Evolutionary conservation across 306 rosid genomes (phyloP), one percentile per base, ranked within the genome.

Genomic region (Luffa acutangula): DNA sequence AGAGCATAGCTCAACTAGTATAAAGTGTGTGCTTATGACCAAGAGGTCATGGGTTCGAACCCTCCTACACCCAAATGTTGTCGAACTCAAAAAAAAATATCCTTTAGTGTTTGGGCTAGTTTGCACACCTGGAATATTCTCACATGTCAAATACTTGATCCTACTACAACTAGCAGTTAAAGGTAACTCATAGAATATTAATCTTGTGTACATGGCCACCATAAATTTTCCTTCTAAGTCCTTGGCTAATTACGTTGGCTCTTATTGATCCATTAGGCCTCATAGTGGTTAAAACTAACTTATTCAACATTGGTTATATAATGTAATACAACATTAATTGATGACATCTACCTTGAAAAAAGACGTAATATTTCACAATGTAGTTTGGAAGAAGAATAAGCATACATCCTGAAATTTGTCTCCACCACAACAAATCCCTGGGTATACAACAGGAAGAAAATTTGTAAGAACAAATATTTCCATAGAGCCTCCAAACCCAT

Each of bases 381-480:
- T 81, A 95, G 88, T 81, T 86, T 95, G 59, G 97, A 95, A 78
- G 96, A 41, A 14, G 99, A 93, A 88, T 95, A 93, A 48, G 99
- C 99, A 80, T 95, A 93, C 78, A 89, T 83, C 82, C 97, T 88
- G 84, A 95, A 95, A 82, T 95, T 95, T 62, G 97, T 93, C 85
- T 95, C 99, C 79, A 93, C 97, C 36, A 95, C 97, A 63, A 93
- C 97, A 79, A 90, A 93, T 33, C 97, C 97, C 99, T 93, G 84
- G 52, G 82, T 59, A 76, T 25, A 56, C 59, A 53, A 67, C 52
- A 63, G 43, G 25, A 70, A 48, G 58, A 48, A 25, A 71, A 20
- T 72, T 46, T 21, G 57, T 8, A 71, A 25, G 42, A 25, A 7
- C 11, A 25, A 21, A 11, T 3, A 21, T 7, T 10, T 72, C 49